Conservation (phyloP, 768 basidiomycete species). For the Serendipita indica region DNA sequence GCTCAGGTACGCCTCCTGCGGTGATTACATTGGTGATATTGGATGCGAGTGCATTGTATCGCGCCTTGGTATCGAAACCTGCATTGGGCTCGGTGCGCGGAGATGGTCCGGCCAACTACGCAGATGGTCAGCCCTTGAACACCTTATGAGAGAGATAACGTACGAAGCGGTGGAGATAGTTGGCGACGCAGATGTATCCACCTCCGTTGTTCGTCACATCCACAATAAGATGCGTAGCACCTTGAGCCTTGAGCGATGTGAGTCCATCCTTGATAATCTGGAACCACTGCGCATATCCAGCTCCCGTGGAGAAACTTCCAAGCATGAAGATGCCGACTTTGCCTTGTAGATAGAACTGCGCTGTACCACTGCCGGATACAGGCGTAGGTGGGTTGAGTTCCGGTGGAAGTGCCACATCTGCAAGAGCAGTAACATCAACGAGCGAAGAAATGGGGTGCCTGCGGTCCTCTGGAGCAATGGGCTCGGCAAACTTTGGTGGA, state of each 20-base stretch:
- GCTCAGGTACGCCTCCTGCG: constrained; percentile 30
- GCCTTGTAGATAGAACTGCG: constrained; percentile 41
- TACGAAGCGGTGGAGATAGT: constrained; percentile 31
- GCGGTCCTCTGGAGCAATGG: constrained; percentile 13
- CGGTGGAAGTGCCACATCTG: constrained; percentile 27
- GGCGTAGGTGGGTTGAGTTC: constrained; percentile 24
- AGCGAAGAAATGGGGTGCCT: constrained; percentile 34
- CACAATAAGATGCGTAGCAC: constrained; percentile 40
- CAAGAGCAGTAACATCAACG: constrained; percentile 31
- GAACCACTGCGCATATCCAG: constrained; percentile 28
- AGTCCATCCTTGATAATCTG: constrained; percentile 33
- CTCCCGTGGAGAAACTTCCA: constrained; percentile 39
- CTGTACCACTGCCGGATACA: constrained; percentile 34
- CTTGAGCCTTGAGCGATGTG: constrained; percentile 30
- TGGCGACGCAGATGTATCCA: constrained; percentile 44
- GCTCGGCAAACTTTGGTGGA: constrained; percentile 7
- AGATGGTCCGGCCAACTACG: constrained; percentile 36
- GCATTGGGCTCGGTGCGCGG: constrained; percentile 38
- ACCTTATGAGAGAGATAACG: constrained; percentile 10
- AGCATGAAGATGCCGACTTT: constrained; percentile 42
- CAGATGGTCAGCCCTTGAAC: not conserved
- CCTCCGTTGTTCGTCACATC: constrained; percentile 33
- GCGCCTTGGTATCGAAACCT: constrained; percentile 36
- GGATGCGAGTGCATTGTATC: constrained; percentile 35
- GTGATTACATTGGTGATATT: constrained; percentile 33